These are phyloP conservation scores for Malbranchea cinnamomea DNA, from an alignment of 2,329 filamentous ascomycete species.

Conservation along the genomic window DNA sequence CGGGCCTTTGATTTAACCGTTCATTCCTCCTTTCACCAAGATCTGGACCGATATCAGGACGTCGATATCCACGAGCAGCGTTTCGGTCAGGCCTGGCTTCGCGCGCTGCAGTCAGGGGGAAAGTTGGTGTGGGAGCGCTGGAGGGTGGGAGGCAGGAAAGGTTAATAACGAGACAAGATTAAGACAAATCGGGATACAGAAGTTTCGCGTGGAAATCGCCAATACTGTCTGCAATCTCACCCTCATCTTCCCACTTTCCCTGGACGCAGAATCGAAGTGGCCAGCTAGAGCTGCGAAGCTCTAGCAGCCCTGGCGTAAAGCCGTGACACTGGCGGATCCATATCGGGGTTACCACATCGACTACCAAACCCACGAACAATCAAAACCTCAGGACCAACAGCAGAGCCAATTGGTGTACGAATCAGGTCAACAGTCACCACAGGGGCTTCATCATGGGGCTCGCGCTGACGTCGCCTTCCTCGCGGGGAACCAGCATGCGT, in stretches of 20 bases:
- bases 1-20: no score
- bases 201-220: background rate
- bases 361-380: constrained; percentile 53
- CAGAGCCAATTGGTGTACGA: constrained; percentile 52
- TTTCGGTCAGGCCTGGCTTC: no score
- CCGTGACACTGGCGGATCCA: constrained; percentile 57
- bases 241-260: constrained; percentile 1
- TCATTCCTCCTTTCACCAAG: no score
- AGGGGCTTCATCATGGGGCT: constrained; percentile 22
- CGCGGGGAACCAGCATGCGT: constrained; percentile 18
- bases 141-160: background rate
- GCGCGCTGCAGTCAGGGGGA: no score
- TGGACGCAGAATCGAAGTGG: constrained; percentile 12
- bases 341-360: constrained; percentile 67
- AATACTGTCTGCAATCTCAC: background rate
- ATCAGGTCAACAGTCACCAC: constrained; percentile 24
- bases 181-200: no score
- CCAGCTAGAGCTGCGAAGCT: constrained; percentile 57
- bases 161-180: no score
- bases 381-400: constrained; percentile 49
- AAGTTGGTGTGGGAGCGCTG: background rate
- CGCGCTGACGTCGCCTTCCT: constrained; percentile 20
- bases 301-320: constrained; percentile 61
- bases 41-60: no score
- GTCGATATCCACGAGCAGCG: no score